Evolutionary conservation across 331 rosid genomes (phyloP).

Genomic region (Spiraea crenata): DNA sequence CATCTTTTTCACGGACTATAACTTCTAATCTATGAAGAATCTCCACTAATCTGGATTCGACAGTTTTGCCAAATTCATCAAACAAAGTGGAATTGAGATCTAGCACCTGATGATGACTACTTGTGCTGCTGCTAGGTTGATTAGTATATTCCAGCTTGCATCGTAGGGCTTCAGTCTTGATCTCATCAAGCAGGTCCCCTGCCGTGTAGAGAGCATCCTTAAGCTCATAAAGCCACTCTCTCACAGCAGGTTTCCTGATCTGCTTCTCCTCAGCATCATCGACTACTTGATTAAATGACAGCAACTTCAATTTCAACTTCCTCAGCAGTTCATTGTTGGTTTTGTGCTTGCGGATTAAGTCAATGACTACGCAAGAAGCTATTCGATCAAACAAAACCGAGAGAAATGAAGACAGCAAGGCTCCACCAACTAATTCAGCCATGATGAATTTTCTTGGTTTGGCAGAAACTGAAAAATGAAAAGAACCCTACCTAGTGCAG

Average conservation of each 20-base stretch:
- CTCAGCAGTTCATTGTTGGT: no score
- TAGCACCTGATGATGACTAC: no score
- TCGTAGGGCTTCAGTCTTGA: not conserved
- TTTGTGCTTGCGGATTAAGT: not conserved
- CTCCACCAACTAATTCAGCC: no score
- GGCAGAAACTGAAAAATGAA: no score
- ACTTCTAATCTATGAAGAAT: constrained; percentile 21
- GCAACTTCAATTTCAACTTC: not conserved
- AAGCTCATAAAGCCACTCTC: not conserved
- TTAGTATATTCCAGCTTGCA: constrained; percentile 3
- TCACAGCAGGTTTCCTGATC: constrained; percentile 8
- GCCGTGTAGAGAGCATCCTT: not conserved
- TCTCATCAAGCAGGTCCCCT: constrained; percentile 24
- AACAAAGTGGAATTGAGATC: no score
- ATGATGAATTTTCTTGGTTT: no score
- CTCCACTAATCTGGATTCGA: not conserved
- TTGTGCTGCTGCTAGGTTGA: no score
- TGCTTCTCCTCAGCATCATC: constrained; percentile 34
- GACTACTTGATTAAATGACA: not conserved
- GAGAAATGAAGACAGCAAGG: not conserved
- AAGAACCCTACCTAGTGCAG: no score
- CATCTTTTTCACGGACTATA: constrained; percentile 8
- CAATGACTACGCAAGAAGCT: not conserved
- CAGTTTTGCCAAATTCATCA: not conserved
- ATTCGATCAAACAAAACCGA: not conserved